These are phyloP conservation scores for Saturnispora zaruensis DNA, from an alignment of 805 yeast genomes.

Conservation along the genomic window DNA sequence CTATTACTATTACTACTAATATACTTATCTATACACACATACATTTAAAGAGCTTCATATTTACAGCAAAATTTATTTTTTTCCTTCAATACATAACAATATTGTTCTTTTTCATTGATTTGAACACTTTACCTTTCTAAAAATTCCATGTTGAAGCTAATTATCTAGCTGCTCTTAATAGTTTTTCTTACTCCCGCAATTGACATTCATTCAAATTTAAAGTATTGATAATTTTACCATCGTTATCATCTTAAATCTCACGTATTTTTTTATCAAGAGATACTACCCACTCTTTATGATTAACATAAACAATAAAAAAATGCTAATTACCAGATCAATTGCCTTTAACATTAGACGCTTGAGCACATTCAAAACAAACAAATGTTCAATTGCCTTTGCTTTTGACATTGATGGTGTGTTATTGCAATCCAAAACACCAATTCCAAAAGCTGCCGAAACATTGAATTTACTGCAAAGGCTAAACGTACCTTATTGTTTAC, in stretches of 20 bases:
- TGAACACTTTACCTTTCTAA: too few species aligned
- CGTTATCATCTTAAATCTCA: too few species aligned
- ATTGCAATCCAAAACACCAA: conserved; percentile 59
- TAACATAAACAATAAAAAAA: not conserved
- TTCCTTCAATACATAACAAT: not conserved
- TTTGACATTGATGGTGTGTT: conserved; percentile 78
- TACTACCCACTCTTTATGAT: not conserved
- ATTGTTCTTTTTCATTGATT: not conserved
- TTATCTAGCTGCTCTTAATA: too few species aligned
- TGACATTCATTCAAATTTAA: too few species aligned
- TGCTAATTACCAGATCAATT: not conserved
- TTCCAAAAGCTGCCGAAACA: conserved; percentile 61
- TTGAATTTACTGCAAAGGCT: conserved; percentile 34
- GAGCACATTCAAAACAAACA: not conserved
- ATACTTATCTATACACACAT: not conserved
- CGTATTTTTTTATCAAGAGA: not conserved
- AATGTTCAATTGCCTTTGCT: conserved; percentile 24
- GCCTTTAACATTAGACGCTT: not conserved
- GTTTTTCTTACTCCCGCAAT: too few species aligned
- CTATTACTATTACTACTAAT: not conserved
- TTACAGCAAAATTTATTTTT: too few species aligned
- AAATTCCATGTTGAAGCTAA: too few species aligned
- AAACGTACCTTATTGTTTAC: conserved; percentile 66
- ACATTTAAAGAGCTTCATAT: too few species aligned
- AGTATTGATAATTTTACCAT: too few species aligned